Conservation (phyloP, 2,329 filamentous ascomycete genomes). For the Xylaria hypoxylon region DNA sequence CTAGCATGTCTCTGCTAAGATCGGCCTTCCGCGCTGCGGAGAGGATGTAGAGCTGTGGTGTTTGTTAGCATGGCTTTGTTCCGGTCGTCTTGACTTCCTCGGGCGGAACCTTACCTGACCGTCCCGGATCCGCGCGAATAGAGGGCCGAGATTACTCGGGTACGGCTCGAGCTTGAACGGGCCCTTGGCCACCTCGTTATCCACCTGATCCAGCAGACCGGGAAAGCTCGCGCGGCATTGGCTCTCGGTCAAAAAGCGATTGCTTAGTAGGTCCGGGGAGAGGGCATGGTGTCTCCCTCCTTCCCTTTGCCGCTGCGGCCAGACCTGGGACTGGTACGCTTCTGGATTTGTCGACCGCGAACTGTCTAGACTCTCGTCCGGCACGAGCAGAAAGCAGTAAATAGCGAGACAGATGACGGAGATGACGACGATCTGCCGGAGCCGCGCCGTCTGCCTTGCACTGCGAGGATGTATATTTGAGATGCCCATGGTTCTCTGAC, state of each 20-base stretch:
- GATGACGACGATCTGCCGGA: constrained; percentile 46
- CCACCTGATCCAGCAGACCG: constrained; percentile 60
- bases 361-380: constrained; percentile 42
- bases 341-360: constrained; percentile 32
- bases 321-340: constrained; percentile 18
- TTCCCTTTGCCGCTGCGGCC: neutral
- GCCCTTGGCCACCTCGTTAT: constrained; percentile 58
- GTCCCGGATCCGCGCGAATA: constrained; percentile 58
- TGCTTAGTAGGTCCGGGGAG: constrained; percentile 46
- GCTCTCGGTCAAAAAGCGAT: constrained; percentile 55
- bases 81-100: neutral
- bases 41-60: constrained; percentile 57
- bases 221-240: constrained; percentile 61
- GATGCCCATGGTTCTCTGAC: constrained; percentile 24
- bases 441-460: constrained; percentile 41
- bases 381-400: constrained; percentile 47
- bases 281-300: constrained; percentile 12
- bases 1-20: constrained; percentile 59
- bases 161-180: constrained; percentile 55
- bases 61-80: neutral
- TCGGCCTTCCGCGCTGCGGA: constrained; percentile 55
- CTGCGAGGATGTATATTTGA: constrained; percentile 28
- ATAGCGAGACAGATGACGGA: constrained; percentile 47
- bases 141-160: constrained; percentile 55
- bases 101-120: constrained; percentile 51